Evolutionary conservation across 768 basidiomycete species (phyloP).

Genomic region (Thelephora ganbajun): DNA sequence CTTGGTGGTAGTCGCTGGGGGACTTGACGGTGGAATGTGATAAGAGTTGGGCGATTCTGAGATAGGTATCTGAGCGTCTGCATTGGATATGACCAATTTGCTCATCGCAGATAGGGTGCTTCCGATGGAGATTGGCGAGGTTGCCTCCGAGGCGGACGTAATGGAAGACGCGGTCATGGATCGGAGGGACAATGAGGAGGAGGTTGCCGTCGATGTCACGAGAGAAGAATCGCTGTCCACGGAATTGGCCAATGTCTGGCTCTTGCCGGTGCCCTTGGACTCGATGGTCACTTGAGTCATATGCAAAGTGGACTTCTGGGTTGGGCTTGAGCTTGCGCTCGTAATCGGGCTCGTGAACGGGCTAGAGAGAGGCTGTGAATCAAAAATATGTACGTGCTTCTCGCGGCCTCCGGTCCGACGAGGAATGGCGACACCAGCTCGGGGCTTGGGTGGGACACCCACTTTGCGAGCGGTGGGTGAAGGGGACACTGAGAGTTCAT

Average conservation of each 20-base stretch:
- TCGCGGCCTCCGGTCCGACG: conserved; percentile 31
- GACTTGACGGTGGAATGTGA: not conserved
- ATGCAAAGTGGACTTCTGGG: conserved; percentile 10
- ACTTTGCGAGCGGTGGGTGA: conserved; percentile 70
- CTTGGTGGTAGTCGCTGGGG: not conserved
- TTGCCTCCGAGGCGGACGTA: not conserved
- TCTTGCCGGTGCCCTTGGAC: conserved; percentile 7
- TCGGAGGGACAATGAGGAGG: not conserved
- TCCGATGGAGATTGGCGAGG: conserved; percentile 17
- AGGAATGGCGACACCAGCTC: conserved; percentile 47
- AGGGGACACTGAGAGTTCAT: conserved; percentile 52
- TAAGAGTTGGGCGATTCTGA: conserved; percentile 4
- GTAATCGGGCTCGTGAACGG: conserved; percentile 21
- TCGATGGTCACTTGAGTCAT: conserved; percentile 9
- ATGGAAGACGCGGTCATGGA: not conserved
- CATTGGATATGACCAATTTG: not conserved
- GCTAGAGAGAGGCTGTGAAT: conserved; percentile 67
- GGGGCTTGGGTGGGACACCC: conserved; percentile 60
- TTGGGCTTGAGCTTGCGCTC: conserved; percentile 17
- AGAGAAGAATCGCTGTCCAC: conserved; percentile 3
- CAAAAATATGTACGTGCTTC: conserved; percentile 67
- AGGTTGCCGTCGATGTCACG: not conserved
- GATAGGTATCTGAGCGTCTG: conserved; percentile 8
- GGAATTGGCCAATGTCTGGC: not conserved
- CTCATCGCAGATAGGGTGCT: conserved; percentile 6